Evolutionary conservation across 805 yeast species (phyloP), one percentile per base, ranked within the genome.

Genomic region (Brettanomyces custersianus): DNA sequence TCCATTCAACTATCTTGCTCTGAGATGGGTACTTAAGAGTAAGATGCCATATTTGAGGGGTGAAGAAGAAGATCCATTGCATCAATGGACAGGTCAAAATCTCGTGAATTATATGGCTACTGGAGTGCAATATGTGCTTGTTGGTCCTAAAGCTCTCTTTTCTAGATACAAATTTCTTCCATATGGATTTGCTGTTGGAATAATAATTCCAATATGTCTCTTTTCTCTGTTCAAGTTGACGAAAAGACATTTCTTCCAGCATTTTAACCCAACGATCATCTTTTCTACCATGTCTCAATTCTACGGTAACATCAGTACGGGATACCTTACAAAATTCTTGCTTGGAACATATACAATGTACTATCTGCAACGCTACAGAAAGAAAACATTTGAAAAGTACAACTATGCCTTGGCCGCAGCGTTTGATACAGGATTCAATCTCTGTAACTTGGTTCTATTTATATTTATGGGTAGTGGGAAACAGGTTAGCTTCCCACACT

Each of bases 391-490:
- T 65, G 62, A 59, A 43, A 55, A 48, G 38, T 70, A 59, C 46
- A 69, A 70, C 37, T 70, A 68, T 46, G 60, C 68, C 11, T 44
- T 67, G 19, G 74, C 74, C 1, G 74, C 75, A 3, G 73, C 74
- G 0, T 59, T 66, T 41, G 74, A 69, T 40, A 66, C 74, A 0
- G 75, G 74, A 4, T 67, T 61, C 49, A 69, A 68, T 40, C 45
- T 70, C 29, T 55, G 71, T 3, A 54, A 63, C 29, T 41, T 69
- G 18, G 41, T 58, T 19, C 53, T 70, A 9, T 69, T 70, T 44
- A 34, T 63, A 9, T 36, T 62, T 18, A 47, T 49, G 31, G 41
- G 47, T 4, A 41, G 45, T 22, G 48, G 54, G 10, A 24, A 38
- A 24, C 37, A 47, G 9, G 31, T 40, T 19, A 25, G 24, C 13